These are phyloP conservation scores for Lolium multiflorum DNA, from an alignment of 176 grass and related monocot species.

Conservation along the genomic window DNA sequence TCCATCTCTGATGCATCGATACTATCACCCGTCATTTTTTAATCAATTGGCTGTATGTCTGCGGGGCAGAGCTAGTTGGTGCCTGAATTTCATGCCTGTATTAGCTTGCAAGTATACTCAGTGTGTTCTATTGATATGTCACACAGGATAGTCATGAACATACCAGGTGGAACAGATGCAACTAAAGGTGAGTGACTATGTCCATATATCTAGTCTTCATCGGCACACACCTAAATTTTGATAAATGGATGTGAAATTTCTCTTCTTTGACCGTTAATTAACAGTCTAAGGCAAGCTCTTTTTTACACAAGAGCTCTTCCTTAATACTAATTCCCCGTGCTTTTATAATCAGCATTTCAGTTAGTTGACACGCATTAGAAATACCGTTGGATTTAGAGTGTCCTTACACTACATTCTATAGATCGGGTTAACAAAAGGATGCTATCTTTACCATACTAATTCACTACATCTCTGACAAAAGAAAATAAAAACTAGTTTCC, in stretches of 20 bases:
- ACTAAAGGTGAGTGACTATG: conserved; percentile 45
- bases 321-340: too few species aligned
- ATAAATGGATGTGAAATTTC: background rate
- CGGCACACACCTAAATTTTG: background rate
- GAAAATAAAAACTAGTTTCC: too few species aligned
- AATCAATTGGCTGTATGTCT: background rate
- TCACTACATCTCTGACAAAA: background rate
- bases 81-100: too few species aligned
- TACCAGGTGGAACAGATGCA: conserved; percentile 75
- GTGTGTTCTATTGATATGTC: background rate
- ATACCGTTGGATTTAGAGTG: background rate
- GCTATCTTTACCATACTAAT: background rate
- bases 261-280: background rate
- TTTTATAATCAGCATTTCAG: background rate
- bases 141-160: conserved; percentile 72
- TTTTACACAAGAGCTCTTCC: too few species aligned
- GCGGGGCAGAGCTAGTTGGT: background rate
- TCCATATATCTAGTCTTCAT: background rate
- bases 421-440: background rate
- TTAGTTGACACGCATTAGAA: background rate
- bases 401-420: background rate
- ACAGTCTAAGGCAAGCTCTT: too few species aligned
- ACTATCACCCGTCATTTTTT: background rate
- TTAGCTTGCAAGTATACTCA: background rate
- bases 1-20: background rate